Conservation (phyloP, 345 rosid genomes). For the Rhodamnia rubescens region DNA sequence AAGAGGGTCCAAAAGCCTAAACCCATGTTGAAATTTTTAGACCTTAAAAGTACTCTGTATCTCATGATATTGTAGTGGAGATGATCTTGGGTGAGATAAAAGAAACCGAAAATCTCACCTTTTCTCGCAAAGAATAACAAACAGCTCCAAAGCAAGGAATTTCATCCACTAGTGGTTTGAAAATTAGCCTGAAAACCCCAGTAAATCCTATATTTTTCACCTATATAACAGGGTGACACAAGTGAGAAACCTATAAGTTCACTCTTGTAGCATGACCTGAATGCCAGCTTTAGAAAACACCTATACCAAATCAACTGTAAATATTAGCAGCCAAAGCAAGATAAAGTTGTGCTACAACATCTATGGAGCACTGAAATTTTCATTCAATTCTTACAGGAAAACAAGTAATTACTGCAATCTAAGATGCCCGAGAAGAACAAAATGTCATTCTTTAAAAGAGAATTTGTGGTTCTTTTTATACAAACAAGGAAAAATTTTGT, state of each 20-base stretch:
- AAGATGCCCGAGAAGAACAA: background rate
- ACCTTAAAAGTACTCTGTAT: background rate
- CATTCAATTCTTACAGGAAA: background rate
- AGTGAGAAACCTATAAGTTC: background rate
- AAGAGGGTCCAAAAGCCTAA: background rate
- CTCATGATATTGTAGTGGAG: background rate
- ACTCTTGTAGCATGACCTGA: background rate
- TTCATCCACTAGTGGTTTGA: conserved; percentile 71
- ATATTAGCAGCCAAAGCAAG: background rate
- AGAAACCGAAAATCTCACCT: conserved; percentile 22
- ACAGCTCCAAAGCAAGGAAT: conserved; percentile 93
- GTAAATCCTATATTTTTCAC: conserved; percentile 85
- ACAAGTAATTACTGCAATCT: background rate
- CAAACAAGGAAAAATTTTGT: no score
- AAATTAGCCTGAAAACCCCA: conserved; percentile 88
- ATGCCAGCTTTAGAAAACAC: background rate
- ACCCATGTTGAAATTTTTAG: background rate
- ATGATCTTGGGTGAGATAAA: background rate
- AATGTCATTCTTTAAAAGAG: background rate
- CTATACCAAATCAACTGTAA: background rate
- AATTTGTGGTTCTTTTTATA: no score
- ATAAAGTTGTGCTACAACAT: background rate
- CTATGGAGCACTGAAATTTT: background rate
- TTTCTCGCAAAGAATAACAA: conserved; percentile 61
- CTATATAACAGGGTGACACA: conserved; percentile 19